Evolutionary conservation across 2,329 filamentous ascomycete genomes (phyloP).

Genomic region (Stagonosporopsis tanaceti): DNA sequence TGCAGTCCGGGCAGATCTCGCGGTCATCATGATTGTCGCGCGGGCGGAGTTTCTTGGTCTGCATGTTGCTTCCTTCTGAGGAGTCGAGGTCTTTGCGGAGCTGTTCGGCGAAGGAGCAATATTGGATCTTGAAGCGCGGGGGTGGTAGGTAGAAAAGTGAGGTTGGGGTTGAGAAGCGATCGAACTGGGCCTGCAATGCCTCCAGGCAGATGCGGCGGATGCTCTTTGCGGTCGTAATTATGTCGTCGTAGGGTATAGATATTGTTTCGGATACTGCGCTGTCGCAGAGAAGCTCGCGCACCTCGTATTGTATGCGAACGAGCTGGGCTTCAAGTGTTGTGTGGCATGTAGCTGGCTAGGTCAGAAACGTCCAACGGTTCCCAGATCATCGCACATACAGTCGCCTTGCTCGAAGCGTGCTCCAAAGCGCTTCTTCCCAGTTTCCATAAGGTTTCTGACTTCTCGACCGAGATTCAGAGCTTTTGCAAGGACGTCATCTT

Average conservation of each 20-base stretch:
- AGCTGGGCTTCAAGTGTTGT: conserved; percentile 43
- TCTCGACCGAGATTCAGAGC: conserved; percentile 39
- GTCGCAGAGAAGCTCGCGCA: conserved; percentile 42
- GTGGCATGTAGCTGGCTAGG: conserved; percentile 39
- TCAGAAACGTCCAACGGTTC: conserved; percentile 22
- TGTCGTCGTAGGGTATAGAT: conserved; percentile 37
- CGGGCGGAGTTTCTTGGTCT: conserved; percentile 37
- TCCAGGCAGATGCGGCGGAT: conserved; percentile 43
- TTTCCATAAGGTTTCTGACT: conserved; percentile 38
- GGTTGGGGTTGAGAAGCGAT: conserved; percentile 33
- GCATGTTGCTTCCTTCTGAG: conserved; percentile 28
- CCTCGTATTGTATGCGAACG: conserved; percentile 44
- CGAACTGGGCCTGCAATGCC: conserved; percentile 41
- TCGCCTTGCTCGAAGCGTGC: conserved; percentile 44
- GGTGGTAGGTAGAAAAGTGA: conserved; percentile 38
- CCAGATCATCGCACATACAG: conserved; percentile 26
- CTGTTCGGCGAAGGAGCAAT: conserved; percentile 42
- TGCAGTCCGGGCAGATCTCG: conserved; percentile 44
- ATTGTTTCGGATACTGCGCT: conserved; percentile 30
- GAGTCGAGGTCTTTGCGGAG: conserved; percentile 38
- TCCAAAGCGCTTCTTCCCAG: conserved; percentile 38
- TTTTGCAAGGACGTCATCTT: conserved; percentile 39
- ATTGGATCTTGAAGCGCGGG: conserved; percentile 46
- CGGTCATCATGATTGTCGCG: conserved; percentile 44
- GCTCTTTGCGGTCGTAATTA: conserved; percentile 42